Base-by-base conservation (phyloP, 345 rosid species). In the Trapa bicornis region DNA sequence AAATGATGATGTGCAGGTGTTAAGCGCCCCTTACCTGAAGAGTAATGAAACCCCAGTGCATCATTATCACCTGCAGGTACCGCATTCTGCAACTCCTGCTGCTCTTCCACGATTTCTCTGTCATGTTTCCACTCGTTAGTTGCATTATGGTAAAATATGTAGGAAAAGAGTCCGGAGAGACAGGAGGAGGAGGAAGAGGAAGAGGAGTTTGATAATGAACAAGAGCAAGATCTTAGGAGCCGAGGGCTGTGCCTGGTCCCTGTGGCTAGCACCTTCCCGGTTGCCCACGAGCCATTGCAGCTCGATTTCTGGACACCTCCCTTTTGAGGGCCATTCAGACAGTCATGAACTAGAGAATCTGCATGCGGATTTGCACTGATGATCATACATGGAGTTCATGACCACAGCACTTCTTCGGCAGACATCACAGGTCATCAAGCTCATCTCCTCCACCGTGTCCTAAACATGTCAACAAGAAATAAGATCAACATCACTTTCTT, bases 281-380 rank as follows among this genome's bases (percentile, higher is more conserved):
- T 92, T 39, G 81, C 96, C 42, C 96, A 89, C 53, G 98, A 92
- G 76, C 70, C 85, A 15, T 66, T 89, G 4, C 63, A 58, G 6
- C 90, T 85, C 17, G 96, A 86, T 73, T 86, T 84, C 71, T 92
- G 94, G 98, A 86, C 82, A 74, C 89, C 96, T 37, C 87, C 98
- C 79, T 89, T 83, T 74, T 92, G 96, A 73, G 98, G 94, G 74
- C 80, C 94, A 71, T 91, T 73, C 86, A 80, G 94, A 68, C 38
- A 39, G 38, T 60, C 43, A 11, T 16, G 43, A 37, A 61, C 10
- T 61, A 39, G 38, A 33, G 43, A 41, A 1, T 1, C 39, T 61
- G 29, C 29, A 16, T 16, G 1, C 14, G 14, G 2, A 13, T 50
- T 50, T 50, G 6, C 60, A 11, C 0, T 10, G 33, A 58, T 32